A percentile compares a stretch with the other conserved stretches of the same genome.
Conservation (phyloP, 2,329 filamentous ascomycete species). For the Penicillium crustosum region DNA sequence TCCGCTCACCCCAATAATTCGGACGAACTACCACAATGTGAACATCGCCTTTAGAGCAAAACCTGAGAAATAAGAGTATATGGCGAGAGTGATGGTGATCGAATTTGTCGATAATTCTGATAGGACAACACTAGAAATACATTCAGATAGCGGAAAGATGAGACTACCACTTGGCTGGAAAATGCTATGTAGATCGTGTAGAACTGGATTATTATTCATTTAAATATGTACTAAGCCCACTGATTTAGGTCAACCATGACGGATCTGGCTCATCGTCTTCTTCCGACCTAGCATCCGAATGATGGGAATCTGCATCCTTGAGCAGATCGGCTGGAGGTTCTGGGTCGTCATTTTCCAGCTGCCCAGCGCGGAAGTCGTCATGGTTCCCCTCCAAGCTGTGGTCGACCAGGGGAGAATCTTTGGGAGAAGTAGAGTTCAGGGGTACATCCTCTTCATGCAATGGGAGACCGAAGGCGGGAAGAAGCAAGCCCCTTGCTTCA, state of each 20-base stretch:
- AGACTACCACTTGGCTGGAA: neutral
- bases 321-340: conserved; percentile 41
- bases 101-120: neutral
- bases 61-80: neutral
- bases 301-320: conserved; percentile 28
- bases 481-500: conserved; percentile 41
- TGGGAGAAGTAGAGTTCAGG: conserved; percentile 12
- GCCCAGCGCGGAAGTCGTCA: conserved; percentile 15
- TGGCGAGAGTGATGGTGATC: neutral
- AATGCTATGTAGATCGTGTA: neutral
- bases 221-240: conserved; percentile 10
- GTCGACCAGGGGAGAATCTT: conserved; percentile 9
- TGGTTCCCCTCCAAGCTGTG: conserved; percentile 1
- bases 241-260: conserved; percentile 42
- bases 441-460: conserved; percentile 17
- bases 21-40: neutral
- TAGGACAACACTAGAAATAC: neutral
- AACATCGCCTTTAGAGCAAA: neutral
- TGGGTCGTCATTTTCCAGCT: conserved; percentile 31
- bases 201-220: neutral
- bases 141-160: too few relatives aligned
- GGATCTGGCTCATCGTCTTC: conserved; percentile 48
- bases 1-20: neutral
- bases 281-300: conserved; percentile 32
- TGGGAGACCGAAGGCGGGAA: conserved; percentile 34